Conservation (phyloP, 2,329 filamentous ascomycete species). For the Basipetospora sp. region DNA sequence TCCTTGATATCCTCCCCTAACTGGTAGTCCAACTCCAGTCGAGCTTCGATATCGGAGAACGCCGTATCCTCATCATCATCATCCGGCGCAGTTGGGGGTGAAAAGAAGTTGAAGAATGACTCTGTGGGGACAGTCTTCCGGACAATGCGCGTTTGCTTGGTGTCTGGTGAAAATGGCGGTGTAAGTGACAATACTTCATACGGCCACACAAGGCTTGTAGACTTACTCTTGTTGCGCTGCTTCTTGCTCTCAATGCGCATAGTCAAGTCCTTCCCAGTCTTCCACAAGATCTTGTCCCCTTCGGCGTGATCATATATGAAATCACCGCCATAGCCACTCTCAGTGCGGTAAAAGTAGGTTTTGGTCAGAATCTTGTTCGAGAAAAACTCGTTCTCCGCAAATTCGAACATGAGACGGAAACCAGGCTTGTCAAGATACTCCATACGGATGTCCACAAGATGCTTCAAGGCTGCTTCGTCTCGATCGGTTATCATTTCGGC, state of each 20-base stretch:
- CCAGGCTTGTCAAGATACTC: constrained; percentile 97
- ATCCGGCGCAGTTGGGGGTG: constrained; percentile 68
- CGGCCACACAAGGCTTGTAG: no score
- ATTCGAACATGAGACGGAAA: constrained; percentile 97
- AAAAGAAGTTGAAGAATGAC: constrained; percentile 99
- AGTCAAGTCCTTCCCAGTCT: constrained; percentile 80
- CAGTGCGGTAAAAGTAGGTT: constrained; percentile 98
- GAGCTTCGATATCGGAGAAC: constrained; percentile 86
- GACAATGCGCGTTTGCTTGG: constrained; percentile 95
- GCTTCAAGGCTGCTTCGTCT: constrained; percentile 84
- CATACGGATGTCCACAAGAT: constrained; percentile 88
- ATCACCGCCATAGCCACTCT: constrained; percentile 95
- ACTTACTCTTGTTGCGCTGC: constrained; percentile 95
- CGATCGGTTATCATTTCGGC: constrained; percentile 98
- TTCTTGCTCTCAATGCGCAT: constrained; percentile 97
- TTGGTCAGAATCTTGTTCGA: constrained; percentile 94
- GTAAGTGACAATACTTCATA: background rate
- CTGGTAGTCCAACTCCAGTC: constrained; percentile 95
- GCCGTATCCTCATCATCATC: constrained; percentile 58
- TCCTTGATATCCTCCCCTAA: constrained; percentile 99
- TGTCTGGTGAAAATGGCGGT: constrained; percentile 45
- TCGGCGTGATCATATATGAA: constrained; percentile 99
- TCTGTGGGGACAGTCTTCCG: constrained; percentile 98
- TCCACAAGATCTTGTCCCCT: constrained; percentile 96
- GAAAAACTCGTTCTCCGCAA: constrained; percentile 90